Evolutionary conservation across 2,329 filamentous ascomycete species (phyloP).

Genomic region (Scortechinia acanthostroma): DNA sequence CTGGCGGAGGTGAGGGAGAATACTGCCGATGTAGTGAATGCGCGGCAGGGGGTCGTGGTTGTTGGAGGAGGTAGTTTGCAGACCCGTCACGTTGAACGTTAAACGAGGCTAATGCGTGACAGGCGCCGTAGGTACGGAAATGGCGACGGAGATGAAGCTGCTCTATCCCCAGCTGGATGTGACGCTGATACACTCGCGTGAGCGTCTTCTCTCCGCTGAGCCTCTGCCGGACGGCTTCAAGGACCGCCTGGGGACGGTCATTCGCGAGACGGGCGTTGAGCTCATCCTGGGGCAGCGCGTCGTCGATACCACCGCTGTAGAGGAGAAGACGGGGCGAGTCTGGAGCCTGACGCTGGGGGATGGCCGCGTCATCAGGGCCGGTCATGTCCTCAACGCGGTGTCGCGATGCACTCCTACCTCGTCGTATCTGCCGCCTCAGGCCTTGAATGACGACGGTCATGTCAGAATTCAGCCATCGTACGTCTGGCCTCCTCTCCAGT

Average conservation of each 20-base stretch:
- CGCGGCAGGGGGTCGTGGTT: constrained; percentile 54
- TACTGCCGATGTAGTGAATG: constrained; percentile 41
- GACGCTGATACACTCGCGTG: constrained; percentile 69
- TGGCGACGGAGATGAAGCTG: constrained; percentile 71
- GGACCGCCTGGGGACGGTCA: constrained; percentile 46
- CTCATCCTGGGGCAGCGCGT: constrained; percentile 56
- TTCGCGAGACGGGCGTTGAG: constrained; percentile 57
- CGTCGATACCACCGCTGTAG: constrained; percentile 33
- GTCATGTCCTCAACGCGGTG: constrained; percentile 64
- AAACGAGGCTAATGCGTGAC: constrained; percentile 3
- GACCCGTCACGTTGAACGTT: not conserved
- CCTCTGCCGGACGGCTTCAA: constrained; percentile 65
- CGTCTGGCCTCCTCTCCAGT: constrained; percentile 11
- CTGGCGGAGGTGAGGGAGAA: constrained; percentile 54
- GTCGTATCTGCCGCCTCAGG: constrained; percentile 47
- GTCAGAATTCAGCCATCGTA: constrained; percentile 53
- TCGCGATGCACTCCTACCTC: constrained; percentile 57
- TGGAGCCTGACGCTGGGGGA: constrained; percentile 44
- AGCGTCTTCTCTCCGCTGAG: constrained; percentile 67
- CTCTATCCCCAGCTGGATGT: constrained; percentile 57
- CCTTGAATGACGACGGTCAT: constrained; percentile 57
- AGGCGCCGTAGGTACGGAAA: constrained; percentile 75
- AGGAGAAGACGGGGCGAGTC: constrained; percentile 18
- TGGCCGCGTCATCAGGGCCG: constrained; percentile 49
- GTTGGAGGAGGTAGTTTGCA: constrained; percentile 57